Percentiles rank a stretch among this genome's conserved stretches.
Conservation (phyloP, 345 rosid species). For the Citrus sp. region DNA sequence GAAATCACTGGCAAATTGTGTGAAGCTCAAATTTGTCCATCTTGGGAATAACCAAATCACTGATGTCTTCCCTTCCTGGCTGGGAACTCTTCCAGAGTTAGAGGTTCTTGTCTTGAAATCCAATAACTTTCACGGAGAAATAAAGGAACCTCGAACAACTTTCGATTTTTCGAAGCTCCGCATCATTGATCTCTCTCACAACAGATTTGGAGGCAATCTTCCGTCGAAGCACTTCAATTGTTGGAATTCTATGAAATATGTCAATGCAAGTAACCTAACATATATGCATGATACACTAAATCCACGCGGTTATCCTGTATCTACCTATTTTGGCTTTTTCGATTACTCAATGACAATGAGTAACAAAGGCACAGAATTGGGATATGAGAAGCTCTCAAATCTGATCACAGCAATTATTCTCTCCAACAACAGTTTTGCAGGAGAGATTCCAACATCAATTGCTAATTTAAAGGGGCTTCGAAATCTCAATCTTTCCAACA, state of each 20-base stretch:
- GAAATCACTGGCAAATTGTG: not conserved
- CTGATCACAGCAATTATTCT: not conserved
- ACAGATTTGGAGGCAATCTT: not conserved
- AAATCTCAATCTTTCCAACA: too few relatives aligned
- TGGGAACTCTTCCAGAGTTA: slow-evolving; percentile 9
- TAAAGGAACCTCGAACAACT: not conserved
- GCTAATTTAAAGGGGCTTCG: not conserved
- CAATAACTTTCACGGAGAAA: not conserved
- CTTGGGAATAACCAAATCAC: not conserved
- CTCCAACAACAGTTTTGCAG: not conserved
- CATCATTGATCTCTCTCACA: slow-evolving; percentile 9
- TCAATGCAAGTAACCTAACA: not conserved
- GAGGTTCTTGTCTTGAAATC: not conserved
- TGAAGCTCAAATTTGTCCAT: not conserved
- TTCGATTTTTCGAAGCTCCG: not conserved
- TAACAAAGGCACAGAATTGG: not conserved
- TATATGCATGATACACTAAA: not conserved
- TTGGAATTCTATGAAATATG: slow-evolving; percentile 24
- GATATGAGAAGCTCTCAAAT: not conserved
- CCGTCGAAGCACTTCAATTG: slow-evolving; percentile 7
- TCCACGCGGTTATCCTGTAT: not conserved
- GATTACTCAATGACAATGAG: not conserved
- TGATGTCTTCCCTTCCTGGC: slow-evolving; percentile 23
- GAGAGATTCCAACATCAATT: not conserved
- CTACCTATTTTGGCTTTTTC: too few relatives aligned